These are phyloP conservation scores for Posidonia australis DNA, from an alignment of 106 monocot genomes.

Conservation along the genomic window DNA sequence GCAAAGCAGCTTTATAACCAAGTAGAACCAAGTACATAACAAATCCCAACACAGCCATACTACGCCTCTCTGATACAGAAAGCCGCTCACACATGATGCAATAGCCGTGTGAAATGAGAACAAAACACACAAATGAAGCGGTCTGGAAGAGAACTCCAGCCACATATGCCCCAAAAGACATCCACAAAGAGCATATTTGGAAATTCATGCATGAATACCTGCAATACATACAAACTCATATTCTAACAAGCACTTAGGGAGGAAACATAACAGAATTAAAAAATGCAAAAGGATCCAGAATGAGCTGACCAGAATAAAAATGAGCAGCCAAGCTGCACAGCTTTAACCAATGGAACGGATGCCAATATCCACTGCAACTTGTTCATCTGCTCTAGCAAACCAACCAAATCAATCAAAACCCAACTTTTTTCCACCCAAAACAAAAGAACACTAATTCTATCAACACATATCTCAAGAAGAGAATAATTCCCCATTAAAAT, in stretches of 20 bases:
- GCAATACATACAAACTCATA: constrained; percentile 7
- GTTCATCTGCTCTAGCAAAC: constrained; percentile 32
- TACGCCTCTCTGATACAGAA: constrained; percentile 56
- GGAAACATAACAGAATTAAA: neutral
- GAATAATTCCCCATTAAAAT: no score
- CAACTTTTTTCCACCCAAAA: neutral
- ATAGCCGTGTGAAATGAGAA: constrained; percentile 87
- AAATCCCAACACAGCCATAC: constrained; percentile 48
- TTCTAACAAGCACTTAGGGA: neutral
- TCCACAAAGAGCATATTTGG: constrained; percentile 84
- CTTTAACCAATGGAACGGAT: constrained; percentile 56
- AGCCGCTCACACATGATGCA: constrained; percentile 83
- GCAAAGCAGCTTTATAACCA: constrained; percentile 69
- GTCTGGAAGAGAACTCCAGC: constrained; percentile 87
- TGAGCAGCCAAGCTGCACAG: constrained; percentile 62
- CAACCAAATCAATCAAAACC: neutral
- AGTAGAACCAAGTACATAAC: constrained; percentile 66
- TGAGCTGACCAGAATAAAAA: constrained; percentile 62
- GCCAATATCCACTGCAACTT: constrained; percentile 77
- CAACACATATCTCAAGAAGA: no score
- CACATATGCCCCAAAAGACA: constrained; percentile 89
- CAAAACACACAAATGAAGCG: constrained; percentile 59
- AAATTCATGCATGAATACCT: constrained; percentile 86
- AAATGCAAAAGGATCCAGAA: neutral
- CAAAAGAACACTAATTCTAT: neutral